phyloP scores from a whole-genome alignment of 148 eudicot genomes.

The Simmondsia chinensis region DNA sequence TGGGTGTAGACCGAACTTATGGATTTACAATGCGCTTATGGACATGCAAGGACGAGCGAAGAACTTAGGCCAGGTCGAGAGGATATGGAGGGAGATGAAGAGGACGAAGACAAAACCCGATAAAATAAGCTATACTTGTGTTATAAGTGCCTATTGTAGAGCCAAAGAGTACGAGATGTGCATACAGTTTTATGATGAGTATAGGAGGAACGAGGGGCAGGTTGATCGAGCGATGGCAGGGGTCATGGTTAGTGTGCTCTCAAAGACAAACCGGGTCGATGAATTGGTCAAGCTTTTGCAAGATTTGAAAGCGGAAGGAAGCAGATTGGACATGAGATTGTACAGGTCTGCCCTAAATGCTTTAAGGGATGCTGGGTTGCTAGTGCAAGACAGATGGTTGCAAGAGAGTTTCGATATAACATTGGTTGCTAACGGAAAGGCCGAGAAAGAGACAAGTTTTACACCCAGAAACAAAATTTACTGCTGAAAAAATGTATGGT shows the following conservation, averaged over 20 bases:
- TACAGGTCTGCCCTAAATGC: slow-evolving; percentile 73
- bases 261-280: slow-evolving; percentile 57
- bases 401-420: slow-evolving; percentile 30
- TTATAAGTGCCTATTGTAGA: slow-evolving; percentile 57
- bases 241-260: slow-evolving; percentile 77
- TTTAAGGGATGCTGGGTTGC: slow-evolving; percentile 71
- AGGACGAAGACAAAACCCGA: slow-evolving; percentile 57
- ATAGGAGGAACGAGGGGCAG: slow-evolving; percentile 51
- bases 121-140: slow-evolving; percentile 69
- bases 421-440: slow-evolving; percentile 1
- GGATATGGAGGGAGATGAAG: slow-evolving; percentile 91
- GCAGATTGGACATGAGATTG: slow-evolving; percentile 54
- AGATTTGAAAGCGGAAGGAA: slow-evolving; percentile 59
- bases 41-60: slow-evolving; percentile 60
- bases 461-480: background rate
- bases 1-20: slow-evolving; percentile 80
- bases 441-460: slow-evolving; percentile 1
- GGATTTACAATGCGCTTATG: slow-evolving; percentile 79
- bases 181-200: slow-evolving; percentile 42
- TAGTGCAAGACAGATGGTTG: slow-evolving; percentile 56
- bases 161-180: slow-evolving; percentile 61
- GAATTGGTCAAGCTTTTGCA: slow-evolving; percentile 69
- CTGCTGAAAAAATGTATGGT: background rate
- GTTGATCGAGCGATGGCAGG: slow-evolving; percentile 81
- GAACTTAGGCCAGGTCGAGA: slow-evolving; percentile 67